Conservation (phyloP, 2,329 filamentous ascomycete species). For the Didymella glomerata region DNA sequence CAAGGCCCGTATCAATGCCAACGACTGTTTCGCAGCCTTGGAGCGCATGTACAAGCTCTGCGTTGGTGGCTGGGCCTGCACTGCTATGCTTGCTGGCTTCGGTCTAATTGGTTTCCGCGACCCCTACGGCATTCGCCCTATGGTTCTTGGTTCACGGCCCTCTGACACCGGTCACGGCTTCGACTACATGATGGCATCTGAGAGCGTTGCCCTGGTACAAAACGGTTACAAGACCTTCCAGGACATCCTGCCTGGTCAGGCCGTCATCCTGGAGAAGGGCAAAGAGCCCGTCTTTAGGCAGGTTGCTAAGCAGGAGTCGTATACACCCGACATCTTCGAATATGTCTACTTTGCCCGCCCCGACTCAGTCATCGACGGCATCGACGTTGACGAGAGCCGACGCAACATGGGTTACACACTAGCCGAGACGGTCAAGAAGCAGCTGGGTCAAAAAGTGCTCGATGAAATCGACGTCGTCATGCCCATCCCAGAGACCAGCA, state of each 20-base stretch:
- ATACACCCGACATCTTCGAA: slow-evolving; percentile 87
- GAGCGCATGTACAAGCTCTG: slow-evolving; percentile 76
- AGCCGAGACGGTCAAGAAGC: slow-evolving; percentile 73
- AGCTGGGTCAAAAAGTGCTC: slow-evolving; percentile 73
- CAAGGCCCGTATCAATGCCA: slow-evolving; percentile 79
- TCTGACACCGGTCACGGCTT: slow-evolving; percentile 70
- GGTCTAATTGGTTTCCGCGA: slow-evolving; percentile 83
- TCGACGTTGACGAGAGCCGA: slow-evolving; percentile 83
- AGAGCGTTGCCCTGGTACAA: slow-evolving; percentile 83
- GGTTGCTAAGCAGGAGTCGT: slow-evolving; percentile 71
- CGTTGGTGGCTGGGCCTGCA: slow-evolving; percentile 80
- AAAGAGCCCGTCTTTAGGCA: slow-evolving; percentile 77
- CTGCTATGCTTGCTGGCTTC: slow-evolving; percentile 83
- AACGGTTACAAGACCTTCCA: slow-evolving; percentile 79
- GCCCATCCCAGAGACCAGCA: slow-evolving; percentile 83
- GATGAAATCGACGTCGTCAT: slow-evolving; percentile 85
- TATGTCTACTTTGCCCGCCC: slow-evolving; percentile 88
- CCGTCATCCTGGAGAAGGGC: slow-evolving; percentile 85
- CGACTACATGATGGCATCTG: slow-evolving; percentile 92
- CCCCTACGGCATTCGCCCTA: slow-evolving; percentile 80
- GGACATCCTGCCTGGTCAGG: slow-evolving; percentile 83
- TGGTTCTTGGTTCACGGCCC: slow-evolving; percentile 77
- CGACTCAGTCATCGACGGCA: slow-evolving; percentile 84
- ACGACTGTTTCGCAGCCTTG: slow-evolving; percentile 78
- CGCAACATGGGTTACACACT: slow-evolving; percentile 87